A percentile compares a stretch with the other conserved stretches of the same genome.
These are phyloP conservation scores for Kwoniella mangroviensis DNA, from an alignment of 768 basidiomycete species.

Conservation along the genomic window DNA sequence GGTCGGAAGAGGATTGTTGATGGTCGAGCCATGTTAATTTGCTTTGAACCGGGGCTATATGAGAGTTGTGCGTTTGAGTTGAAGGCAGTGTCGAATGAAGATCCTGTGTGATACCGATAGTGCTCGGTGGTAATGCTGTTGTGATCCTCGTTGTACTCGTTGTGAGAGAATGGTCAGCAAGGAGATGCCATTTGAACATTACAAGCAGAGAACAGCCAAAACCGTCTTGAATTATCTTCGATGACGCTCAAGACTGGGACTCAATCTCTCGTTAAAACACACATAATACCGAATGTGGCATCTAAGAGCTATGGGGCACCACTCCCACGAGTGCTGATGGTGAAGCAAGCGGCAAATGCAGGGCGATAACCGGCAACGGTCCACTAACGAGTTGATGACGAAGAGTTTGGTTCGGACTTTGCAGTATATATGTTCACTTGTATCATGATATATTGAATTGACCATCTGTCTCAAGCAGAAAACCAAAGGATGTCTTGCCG, in stretches of 20 bases:
- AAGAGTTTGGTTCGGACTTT: too few species aligned
- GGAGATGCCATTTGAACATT: not conserved
- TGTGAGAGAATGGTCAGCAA: not conserved
- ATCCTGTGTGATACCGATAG: too few species aligned
- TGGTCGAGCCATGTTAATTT: not conserved
- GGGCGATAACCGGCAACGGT: not conserved
- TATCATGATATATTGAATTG: too few species aligned
- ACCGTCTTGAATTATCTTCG: not conserved
- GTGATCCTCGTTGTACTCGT: not conserved
- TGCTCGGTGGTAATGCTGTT: not conserved
- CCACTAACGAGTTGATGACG: too few species aligned
- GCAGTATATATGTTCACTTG: too few species aligned
- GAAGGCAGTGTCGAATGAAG: too few species aligned
- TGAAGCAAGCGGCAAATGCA: not conserved
- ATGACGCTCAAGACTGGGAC: slow-evolving; percentile 13
- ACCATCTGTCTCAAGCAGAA: too few species aligned
- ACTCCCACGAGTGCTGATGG: not conserved
- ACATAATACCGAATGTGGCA: slow-evolving; percentile 25
- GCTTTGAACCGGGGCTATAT: not conserved
- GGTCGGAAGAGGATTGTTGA: not conserved
- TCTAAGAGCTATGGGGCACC: not conserved
- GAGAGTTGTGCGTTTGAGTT: too few species aligned
- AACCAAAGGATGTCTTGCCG: too few species aligned
- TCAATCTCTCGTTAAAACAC: not conserved
- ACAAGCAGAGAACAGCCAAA: not conserved